Conservation (phyloP, 2,329 filamentous ascomycete species). For the Thermomyces lanuginosus region DNA sequence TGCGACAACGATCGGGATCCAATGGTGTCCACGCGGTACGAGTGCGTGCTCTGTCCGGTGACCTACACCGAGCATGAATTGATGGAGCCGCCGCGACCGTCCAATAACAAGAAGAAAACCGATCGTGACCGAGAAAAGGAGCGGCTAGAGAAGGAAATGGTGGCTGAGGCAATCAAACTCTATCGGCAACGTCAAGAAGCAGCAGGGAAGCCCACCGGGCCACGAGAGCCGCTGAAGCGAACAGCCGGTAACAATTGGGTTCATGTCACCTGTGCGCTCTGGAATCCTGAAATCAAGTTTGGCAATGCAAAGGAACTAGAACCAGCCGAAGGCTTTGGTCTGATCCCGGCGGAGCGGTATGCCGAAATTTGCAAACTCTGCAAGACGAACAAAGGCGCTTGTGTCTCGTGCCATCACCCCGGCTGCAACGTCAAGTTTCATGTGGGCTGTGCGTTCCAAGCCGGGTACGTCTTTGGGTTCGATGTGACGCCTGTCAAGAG, state of each 20-base stretch:
- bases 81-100: constrained; percentile 57
- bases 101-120: constrained; percentile 71
- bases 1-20: constrained; percentile 88
- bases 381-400: constrained; percentile 58
- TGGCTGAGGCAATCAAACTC: constrained; percentile 60
- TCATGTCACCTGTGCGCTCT: constrained; percentile 82
- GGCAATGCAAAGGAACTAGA: constrained; percentile 67
- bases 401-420: constrained; percentile 57
- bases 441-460: constrained; percentile 75
- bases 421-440: constrained; percentile 47
- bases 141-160: constrained; percentile 66
- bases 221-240: constrained; percentile 79
- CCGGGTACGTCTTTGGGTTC: constrained; percentile 71
- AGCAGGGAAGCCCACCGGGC: constrained; percentile 63
- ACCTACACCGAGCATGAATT: constrained; percentile 68
- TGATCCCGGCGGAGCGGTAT: constrained; percentile 57
- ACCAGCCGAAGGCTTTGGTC: constrained; percentile 76
- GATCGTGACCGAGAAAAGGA: constrained; percentile 87
- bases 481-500: constrained; percentile 82
- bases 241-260: constrained; percentile 98
- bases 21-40: constrained; percentile 82
- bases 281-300: constrained; percentile 85
- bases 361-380: constrained; percentile 72
- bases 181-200: constrained; percentile 73
- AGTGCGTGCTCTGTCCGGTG: constrained; percentile 81